phyloP scores from a whole-genome alignment of 768 basidiomycete genomes.

The Lactarius sanguifluus region DNA sequence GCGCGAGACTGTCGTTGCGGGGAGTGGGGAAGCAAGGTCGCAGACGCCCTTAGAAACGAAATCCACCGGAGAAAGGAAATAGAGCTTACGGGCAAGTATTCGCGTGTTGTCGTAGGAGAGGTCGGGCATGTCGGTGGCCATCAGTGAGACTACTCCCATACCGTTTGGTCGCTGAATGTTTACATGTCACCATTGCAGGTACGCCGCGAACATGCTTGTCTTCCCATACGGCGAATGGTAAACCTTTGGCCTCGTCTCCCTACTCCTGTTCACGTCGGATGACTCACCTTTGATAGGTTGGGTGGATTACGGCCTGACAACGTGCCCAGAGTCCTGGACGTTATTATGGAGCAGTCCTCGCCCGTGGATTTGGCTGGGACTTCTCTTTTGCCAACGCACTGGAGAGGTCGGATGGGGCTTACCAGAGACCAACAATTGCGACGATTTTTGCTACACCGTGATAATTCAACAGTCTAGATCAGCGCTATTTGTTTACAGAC shows the following conservation, averaged over 20 bases:
- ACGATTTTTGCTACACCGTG: constrained; percentile 21
- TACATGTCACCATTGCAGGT: constrained; percentile 39
- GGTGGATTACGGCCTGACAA: constrained; percentile 59
- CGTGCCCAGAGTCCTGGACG: constrained; percentile 53
- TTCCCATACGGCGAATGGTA: constrained; percentile 77
- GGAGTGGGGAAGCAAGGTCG: constrained; percentile 58
- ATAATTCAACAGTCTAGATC: background rate
- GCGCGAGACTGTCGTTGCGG: constrained; percentile 80
- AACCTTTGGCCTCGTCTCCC: constrained; percentile 29
- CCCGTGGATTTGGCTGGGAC: constrained; percentile 29
- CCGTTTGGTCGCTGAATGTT: constrained; percentile 4
- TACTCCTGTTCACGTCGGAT: background rate
- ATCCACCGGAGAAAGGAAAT: constrained; percentile 38
- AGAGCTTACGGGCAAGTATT: constrained; percentile 28
- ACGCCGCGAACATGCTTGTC: constrained; percentile 67
- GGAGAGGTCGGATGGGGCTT: constrained; percentile 74
- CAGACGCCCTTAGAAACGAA: constrained; percentile 53
- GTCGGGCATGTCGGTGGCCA: constrained; percentile 84
- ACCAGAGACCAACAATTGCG: constrained; percentile 55
- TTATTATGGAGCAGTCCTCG: constrained; percentile 39
- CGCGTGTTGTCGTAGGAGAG: constrained; percentile 52
- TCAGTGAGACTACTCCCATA: constrained; percentile 49
- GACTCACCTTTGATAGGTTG: constrained; percentile 45
- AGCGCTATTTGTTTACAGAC: background rate
- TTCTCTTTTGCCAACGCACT: constrained; percentile 50